Percentiles rank a stretch among this genome's conserved stretches.
These are phyloP conservation scores for Vaccinium corymbosum DNA, from an alignment of 148 eudicot species.

Conservation along the genomic window DNA sequence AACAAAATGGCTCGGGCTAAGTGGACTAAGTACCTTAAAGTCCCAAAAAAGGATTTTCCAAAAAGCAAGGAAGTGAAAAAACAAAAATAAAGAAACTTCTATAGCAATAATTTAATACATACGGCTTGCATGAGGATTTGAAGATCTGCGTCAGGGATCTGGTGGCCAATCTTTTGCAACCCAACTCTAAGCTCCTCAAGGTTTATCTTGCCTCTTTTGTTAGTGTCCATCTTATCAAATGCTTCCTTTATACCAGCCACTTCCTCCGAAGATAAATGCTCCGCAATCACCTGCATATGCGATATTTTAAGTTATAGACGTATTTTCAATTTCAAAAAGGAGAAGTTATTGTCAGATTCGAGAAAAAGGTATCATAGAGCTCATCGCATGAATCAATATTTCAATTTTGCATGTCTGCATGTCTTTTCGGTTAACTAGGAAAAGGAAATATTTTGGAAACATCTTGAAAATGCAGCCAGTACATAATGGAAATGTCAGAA, in stretches of 20 bases:
- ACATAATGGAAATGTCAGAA: not conserved
- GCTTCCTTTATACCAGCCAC: constrained; percentile 74
- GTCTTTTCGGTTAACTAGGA: no score
- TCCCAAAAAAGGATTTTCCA: not conserved
- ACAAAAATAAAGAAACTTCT: not conserved
- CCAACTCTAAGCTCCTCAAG: constrained; percentile 59
- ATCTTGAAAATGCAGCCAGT: not conserved
- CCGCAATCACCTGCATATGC: constrained; percentile 64
- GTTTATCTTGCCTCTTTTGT: constrained; percentile 58
- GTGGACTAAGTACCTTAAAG: not conserved
- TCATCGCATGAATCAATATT: not conserved
- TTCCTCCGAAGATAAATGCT: constrained; percentile 78
- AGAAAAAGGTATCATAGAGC: not conserved
- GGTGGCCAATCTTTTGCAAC: constrained; percentile 65
- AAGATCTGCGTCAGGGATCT: constrained; percentile 64
- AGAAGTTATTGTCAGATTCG: not conserved
- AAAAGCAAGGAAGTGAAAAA: not conserved
- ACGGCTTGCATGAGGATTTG: constrained; percentile 76
- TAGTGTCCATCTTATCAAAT: constrained; percentile 64
- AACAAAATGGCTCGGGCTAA: not conserved
- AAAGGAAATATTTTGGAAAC: not conserved
- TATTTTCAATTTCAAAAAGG: not conserved
- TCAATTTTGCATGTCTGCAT: not conserved
- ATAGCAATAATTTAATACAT: constrained; percentile 18
- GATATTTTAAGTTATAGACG: constrained; percentile 9